Base-by-base conservation (phyloP, 257 asterid genomes). In the Rhazya stricta region DNA sequence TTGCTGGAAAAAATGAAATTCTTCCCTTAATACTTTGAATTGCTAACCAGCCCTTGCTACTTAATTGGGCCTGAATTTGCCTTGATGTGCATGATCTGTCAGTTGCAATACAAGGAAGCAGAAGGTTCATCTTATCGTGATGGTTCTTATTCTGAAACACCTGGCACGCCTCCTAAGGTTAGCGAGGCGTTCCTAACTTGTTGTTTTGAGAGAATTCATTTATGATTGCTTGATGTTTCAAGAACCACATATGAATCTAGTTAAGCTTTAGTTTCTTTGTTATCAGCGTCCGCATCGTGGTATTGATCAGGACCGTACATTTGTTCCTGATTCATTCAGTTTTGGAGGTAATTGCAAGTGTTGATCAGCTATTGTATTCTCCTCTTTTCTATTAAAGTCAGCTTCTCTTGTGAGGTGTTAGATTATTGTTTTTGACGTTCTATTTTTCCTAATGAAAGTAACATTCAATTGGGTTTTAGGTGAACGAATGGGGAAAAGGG, bases 151-250 rank as follows among this genome's bases (percentile, higher is more conserved):
- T 78, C 92, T 75, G 98, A 91, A 85, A 90, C 96, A 72, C 97
- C 98, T 30, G 97, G 94, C 76, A 90, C 98, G 80, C 97, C 97
- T 81, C 91, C 97, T 25, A 93, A 93, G 96, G 97, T 89, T 46
- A 56, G 83, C 54, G 65, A 71, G 23, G 6, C 43, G 21, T 48
- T 74, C 48, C 68, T 27, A 16, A 37, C 27, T 25, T 29, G 51
- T 34, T 27, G 41, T 16, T 43, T 2, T 21, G 50, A 66, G 69
- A 66, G 27, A n/a, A 39, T 39, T 60, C 67, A 3, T 66, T 21
- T 37, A 62, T 36, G 21, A 8, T 63, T 19, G 30, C 39, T 46
- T 65, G 56, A 27, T 57, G 27, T 16, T 54, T 39, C 42, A 30
- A 77, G 34, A 34, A 29, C 45, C 18, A 27, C 23, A 3, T 39